Evolutionary conservation across 352 stramenopile genomes (phyloP).

Genomic region (Aphanomyces astaci): DNA sequence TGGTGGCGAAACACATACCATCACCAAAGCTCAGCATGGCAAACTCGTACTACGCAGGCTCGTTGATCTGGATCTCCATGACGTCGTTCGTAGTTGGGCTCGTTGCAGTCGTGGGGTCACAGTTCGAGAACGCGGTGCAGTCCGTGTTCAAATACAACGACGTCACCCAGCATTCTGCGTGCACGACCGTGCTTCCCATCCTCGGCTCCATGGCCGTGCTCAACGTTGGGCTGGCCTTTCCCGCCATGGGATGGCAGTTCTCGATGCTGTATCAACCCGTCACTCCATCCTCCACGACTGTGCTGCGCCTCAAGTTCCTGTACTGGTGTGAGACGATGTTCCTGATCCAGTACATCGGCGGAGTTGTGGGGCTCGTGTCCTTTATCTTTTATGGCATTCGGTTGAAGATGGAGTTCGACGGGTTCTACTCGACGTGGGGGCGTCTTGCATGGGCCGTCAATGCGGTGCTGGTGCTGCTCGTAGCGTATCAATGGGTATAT

Average conservation of each 20-base stretch:
- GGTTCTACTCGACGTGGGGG: neutral
- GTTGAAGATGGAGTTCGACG: neutral
- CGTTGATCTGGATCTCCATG: neutral
- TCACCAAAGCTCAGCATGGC: constrained; percentile 8
- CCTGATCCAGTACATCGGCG: neutral
- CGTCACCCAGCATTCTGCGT: neutral
- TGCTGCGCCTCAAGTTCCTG: neutral
- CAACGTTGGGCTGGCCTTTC: constrained; percentile 9
- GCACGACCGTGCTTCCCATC: constrained; percentile 11
- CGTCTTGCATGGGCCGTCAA: neutral
- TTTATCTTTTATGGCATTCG: constrained; percentile 3
- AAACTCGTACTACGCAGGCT: constrained; percentile 19
- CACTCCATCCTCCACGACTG: neutral
- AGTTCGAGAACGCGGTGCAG: neutral
- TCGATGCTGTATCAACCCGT: neutral
- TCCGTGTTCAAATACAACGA: neutral
- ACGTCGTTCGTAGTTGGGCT: neutral
- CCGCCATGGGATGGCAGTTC: constrained; percentile 10
- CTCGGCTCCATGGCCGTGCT: constrained; percentile 7
- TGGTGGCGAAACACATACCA: neutral
- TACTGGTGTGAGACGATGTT: constrained; percentile 17
- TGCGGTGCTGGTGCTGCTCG: neutral
- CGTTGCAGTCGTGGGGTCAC: neutral
- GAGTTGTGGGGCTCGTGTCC: neutral
- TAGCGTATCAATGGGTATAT: neutral